Percentiles rank a stretch among this genome's conserved stretches.
phyloP scores from a whole-genome alignment of 305 asterid species.

The Vinca major region DNA sequence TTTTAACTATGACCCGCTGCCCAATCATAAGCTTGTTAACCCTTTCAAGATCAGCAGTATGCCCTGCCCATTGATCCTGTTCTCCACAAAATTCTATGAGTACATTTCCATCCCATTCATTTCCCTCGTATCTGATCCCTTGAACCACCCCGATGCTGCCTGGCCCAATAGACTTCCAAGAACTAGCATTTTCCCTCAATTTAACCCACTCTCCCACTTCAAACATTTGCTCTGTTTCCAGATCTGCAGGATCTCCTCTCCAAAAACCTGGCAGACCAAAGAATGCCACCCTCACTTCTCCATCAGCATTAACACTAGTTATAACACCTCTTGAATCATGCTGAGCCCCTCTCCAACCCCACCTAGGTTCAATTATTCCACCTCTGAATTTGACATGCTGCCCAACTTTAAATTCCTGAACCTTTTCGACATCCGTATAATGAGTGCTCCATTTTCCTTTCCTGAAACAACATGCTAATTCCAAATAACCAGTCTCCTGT shows the following conservation, averaged over 20 bases:
- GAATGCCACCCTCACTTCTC: slow-evolving; percentile 72
- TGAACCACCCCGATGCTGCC: slow-evolving; percentile 87
- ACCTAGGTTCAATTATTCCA: slow-evolving; percentile 74
- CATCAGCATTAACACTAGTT: slow-evolving; percentile 62
- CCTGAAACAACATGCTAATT: slow-evolving; percentile 81
- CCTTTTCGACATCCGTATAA: slow-evolving; percentile 76
- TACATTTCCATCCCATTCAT: slow-evolving; percentile 53
- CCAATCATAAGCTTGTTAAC: slow-evolving; percentile 48
- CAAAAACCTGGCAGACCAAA: slow-evolving; percentile 60
- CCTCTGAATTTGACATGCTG: slow-evolving; percentile 67
- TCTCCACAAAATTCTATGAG: slow-evolving; percentile 81
- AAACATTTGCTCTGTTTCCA: slow-evolving; percentile 52
- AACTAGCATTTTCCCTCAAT: slow-evolving; percentile 37
- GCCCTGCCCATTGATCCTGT: slow-evolving; percentile 76
- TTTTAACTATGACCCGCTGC: slow-evolving; percentile 55
- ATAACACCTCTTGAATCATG: slow-evolving; percentile 63
- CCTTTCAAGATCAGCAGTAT: slow-evolving; percentile 36
- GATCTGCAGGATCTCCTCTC: slow-evolving; percentile 91
- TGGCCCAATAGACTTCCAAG: slow-evolving; percentile 65
- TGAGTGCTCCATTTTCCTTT: slow-evolving; percentile 66
- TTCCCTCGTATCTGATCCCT: slow-evolving; percentile 57
- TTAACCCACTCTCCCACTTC: slow-evolving; percentile 91
- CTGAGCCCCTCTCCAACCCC: slow-evolving; percentile 96
- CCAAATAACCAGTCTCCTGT: slow-evolving; percentile 82
- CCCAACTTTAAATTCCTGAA: slow-evolving; percentile 63